phyloP scores from a whole-genome alignment of 1,284 basidiomycete species.

The Ceratobasidium sp. region DNA sequence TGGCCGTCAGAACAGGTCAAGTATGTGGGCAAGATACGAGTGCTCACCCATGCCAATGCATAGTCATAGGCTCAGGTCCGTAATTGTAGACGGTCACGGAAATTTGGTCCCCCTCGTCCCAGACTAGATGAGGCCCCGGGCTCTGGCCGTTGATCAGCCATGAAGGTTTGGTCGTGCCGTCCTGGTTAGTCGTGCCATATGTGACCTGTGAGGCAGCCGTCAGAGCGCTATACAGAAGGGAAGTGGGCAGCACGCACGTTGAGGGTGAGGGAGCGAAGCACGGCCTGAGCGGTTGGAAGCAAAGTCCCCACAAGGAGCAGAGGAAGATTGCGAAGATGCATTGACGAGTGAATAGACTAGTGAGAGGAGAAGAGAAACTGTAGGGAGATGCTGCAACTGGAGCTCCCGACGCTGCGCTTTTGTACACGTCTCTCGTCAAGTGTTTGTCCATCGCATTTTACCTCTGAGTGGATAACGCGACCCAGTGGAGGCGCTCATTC shows the following conservation, averaged over 20 bases:
- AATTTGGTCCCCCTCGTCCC: slow-evolving; percentile 45
- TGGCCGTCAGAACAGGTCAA: not conserved
- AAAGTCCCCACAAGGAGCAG: slow-evolving; percentile 34
- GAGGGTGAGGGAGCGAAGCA: not conserved
- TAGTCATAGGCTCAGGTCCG: slow-evolving; percentile 19
- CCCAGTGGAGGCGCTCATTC: slow-evolving; percentile 23
- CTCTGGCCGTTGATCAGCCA: slow-evolving; percentile 45
- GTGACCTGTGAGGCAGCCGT: not conserved
- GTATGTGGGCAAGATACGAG: not conserved
- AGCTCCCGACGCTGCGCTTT: not conserved
- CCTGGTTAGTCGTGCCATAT: slow-evolving; percentile 24
- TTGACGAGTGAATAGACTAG: slow-evolving; percentile 6
- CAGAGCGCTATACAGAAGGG: not conserved
- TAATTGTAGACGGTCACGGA: slow-evolving; percentile 42
- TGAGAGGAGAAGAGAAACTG: not conserved
- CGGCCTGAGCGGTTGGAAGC: slow-evolving; percentile 26
- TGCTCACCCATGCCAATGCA: slow-evolving; percentile 17
- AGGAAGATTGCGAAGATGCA: slow-evolving; percentile 36
- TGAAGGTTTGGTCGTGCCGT: slow-evolving; percentile 26
- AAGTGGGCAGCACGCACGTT: not conserved
- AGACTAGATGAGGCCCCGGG: slow-evolving; percentile 44
- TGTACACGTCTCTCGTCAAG: slow-evolving; percentile 8
- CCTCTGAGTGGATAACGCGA: slow-evolving; percentile 28
- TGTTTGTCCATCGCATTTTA: slow-evolving; percentile 23
- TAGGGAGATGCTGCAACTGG: slow-evolving; percentile 4